These are phyloP conservation scores for Coleophoma eucalyptorum DNA, from an alignment of 2,329 filamentous ascomycete species.

Conservation along the genomic window DNA sequence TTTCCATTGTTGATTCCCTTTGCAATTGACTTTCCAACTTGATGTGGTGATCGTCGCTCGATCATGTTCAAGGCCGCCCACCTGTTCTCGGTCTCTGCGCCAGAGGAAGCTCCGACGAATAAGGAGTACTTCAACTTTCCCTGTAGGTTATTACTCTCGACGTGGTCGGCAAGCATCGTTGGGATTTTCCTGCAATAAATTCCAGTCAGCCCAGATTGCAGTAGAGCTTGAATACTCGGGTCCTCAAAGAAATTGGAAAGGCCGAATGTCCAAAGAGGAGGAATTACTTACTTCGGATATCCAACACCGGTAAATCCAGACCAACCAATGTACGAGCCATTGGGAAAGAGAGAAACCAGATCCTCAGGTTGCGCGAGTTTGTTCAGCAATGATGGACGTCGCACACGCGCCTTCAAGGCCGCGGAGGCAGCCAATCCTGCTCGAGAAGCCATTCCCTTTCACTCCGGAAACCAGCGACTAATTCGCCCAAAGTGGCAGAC, in stretches of 20 bases:
- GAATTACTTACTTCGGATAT: slow-evolving; percentile 69
- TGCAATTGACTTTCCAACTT: slow-evolving; percentile 85
- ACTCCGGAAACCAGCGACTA: too few relatives aligned
- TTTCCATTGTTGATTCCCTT: slow-evolving; percentile 86
- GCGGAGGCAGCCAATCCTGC: slow-evolving; percentile 24
- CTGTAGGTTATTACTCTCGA: slow-evolving; percentile 81
- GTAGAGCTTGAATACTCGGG: neutral
- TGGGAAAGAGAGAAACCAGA: slow-evolving; percentile 74
- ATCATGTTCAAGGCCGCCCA: slow-evolving; percentile 93
- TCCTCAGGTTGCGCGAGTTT: slow-evolving; percentile 80
- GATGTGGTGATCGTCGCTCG: slow-evolving; percentile 77
- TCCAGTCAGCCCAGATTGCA: slow-evolving; percentile 3
- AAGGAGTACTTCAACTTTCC: slow-evolving; percentile 82
- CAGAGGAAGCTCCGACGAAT: slow-evolving; percentile 86
- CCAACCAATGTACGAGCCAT: slow-evolving; percentile 87
- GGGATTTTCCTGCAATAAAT: slow-evolving; percentile 65
- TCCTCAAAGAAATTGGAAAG: neutral
- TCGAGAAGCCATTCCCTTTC: slow-evolving; percentile 15
- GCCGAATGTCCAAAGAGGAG: neutral
- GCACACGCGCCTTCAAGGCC: slow-evolving; percentile 70
- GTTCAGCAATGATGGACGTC: slow-evolving; percentile 72
- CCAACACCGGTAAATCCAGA: slow-evolving; percentile 88
- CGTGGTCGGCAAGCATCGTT: slow-evolving; percentile 79
- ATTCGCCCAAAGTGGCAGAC: too few relatives aligned
- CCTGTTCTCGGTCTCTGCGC: slow-evolving; percentile 81